Base-by-base conservation (phyloP, 441 rosid genomes). In the Capsella rubella region DNA sequence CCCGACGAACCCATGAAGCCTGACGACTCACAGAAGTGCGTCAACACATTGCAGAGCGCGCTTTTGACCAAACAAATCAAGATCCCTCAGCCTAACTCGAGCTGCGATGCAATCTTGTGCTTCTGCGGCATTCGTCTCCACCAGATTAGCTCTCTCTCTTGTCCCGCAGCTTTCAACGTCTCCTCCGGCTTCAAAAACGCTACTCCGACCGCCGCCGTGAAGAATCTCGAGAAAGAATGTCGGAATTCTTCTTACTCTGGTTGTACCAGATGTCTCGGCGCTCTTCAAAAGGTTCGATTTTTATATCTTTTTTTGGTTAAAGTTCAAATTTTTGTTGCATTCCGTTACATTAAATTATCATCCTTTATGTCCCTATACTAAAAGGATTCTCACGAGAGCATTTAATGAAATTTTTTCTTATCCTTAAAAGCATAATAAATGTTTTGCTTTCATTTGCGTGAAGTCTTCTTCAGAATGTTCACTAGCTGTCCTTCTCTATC, bases 81-180 rank as follows among this genome's bases (percentile, higher is more conserved):
- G 81, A 81, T 95, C 59, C 96, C 94, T 11, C 98, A 90, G 72
- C 93, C 97, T 0, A 95, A 89, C 49, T 83, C 92, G 3, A 95
- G 82, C 62, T 95, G 99, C 61, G 99, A 95, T 50, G 72, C 98
- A 15, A 85, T 95, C 56, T 74, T 91, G 57, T 95, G 99, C 71
- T 95, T 93, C 69, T 95, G 99, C 66, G 98, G 99, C 77, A 93
- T 95, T 40, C 85, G 99, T 74, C 89, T 95, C 11, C 99, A 95
- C 49, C 97, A 95, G 86, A 93, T 95, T 15, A 84, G 95, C 73
- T 93, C 99, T 0, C 84, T 95, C 71, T 89, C 95, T 74, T 95
- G 98, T 69, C 95, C 99, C 9, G 98, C 96, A 1, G 98, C 99
- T 66, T 95, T 95, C 46, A 95, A 87, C 52, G 84, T 95, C 40